These are phyloP conservation scores for Microascus cirrosus DNA, from an alignment of 2,329 filamentous ascomycete species.

Conservation along the genomic window DNA sequence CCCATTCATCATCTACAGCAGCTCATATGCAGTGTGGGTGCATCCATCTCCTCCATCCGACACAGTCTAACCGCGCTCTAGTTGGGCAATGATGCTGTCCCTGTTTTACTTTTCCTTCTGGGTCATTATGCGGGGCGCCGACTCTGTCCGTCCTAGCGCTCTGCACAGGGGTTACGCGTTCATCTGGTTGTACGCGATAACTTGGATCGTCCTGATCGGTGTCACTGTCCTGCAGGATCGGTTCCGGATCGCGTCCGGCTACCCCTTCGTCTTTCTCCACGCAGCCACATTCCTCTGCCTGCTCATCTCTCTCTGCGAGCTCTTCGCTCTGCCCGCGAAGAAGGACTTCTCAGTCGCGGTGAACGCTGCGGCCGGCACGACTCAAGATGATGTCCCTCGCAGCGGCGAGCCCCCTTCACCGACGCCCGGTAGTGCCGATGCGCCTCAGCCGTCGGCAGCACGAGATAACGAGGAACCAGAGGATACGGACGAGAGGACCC, in stretches of 20 bases:
- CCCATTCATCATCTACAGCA: constrained; percentile 84
- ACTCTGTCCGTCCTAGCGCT: constrained; percentile 73
- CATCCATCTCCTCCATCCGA: background rate
- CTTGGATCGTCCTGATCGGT: constrained; percentile 62
- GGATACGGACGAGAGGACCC: constrained; percentile 2
- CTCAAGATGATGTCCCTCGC: background rate
- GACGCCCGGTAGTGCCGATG: background rate
- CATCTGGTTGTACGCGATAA: constrained; percentile 71
- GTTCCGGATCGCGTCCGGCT: constrained; percentile 61
- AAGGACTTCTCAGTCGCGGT: constrained; percentile 46
- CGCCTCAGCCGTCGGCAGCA: background rate
- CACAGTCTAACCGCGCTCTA: constrained; percentile 10
- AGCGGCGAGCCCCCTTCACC: background rate
- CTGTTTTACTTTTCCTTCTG: constrained; percentile 73
- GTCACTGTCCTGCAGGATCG: constrained; percentile 69
- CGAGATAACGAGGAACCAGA: constrained; percentile 2
- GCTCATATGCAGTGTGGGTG: constrained; percentile 61
- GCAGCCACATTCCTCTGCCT: constrained; percentile 63
- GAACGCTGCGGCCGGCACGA: background rate
- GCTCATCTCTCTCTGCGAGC: constrained; percentile 65
- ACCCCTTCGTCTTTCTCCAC: constrained; percentile 73
- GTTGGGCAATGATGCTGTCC: constrained; percentile 75
- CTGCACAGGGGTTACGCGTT: constrained; percentile 72
- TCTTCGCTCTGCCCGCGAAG: constrained; percentile 66
- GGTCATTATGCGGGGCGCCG: constrained; percentile 69